Conservation (phyloP, 73 alveolate genomes). For the Durusdinium trenchii region DNA sequence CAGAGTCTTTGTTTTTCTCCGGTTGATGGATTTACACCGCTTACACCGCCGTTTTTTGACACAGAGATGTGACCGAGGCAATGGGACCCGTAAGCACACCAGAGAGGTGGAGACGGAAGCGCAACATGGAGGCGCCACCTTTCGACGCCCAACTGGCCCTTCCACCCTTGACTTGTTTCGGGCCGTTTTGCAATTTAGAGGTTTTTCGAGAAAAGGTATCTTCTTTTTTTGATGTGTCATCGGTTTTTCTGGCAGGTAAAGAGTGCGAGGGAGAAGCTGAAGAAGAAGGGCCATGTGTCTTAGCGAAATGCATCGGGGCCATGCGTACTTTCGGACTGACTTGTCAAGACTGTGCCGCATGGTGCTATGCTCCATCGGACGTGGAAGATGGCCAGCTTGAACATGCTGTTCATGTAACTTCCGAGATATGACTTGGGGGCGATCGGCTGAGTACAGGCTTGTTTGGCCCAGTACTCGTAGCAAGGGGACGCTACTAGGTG, state of each 20-base stretch:
- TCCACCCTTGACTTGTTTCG: neutral
- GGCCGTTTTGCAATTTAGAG: neutral
- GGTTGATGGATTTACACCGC: no score
- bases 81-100: constrained; percentile 34
- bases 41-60: no score
- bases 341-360: no score
- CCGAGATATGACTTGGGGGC: no score
- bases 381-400: no score
- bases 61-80: neutral
- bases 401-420: no score
- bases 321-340: no score
- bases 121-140: neutral
- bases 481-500: no score
- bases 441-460: no score
- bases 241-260: neutral
- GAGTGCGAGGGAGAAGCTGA: constrained; percentile 7
- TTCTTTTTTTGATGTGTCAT: neutral
- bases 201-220: neutral
- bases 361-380: no score
- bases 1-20: neutral
- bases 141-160: neutral
- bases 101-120: constrained; percentile 34
- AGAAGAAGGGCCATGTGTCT: neutral
- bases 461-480: no score
- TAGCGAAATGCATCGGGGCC: no score